Base-by-base conservation (phyloP, 805 yeast species). In the Kregervanrija pseudodelftensis region DNA sequence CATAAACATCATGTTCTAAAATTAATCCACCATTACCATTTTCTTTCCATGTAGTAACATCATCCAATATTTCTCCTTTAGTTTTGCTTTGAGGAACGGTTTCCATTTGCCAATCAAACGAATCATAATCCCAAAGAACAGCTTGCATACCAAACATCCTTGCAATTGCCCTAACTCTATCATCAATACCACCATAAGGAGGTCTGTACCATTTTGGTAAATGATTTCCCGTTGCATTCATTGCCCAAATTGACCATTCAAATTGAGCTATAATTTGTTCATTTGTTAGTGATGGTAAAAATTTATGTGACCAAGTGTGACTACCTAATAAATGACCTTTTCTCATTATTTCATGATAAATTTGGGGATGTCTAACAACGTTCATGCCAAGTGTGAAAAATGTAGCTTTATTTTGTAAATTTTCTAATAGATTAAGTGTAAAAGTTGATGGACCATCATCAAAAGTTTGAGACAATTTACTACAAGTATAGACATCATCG, bases 171-270 rank as follows among this genome's bases (percentile, higher is more conserved):
- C 98, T 69, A 1, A 91, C 84, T 43, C 98, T 69, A 60, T 89
- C 82, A 65, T 91, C 99, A 32, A 87, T 72, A 0, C 95, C 97
- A 1, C 98, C 99, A 59, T 87, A 91, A 1, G 99, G 99, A 0
- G 99, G 99, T 53, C 99, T 75, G 62, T 85, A 91, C 85, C 91
- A 91, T 57, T 82, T 83, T 7, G 99, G 99, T 9, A 85, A 60
- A 56, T 89, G 90, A 28, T 80, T 71, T 0, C 87, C 85, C 0
- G 97, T 89, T 1, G 96, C 96, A 66, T 91, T 90, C 89, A 90
- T 86, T 5, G 97, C 96, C 97, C 97, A 91, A 31, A 88, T 79
- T 1, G 95, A 81, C 99, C 99, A 91, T 63, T 90, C 82, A 34
- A 91, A 66, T 60, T 91, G 95, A 0, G 97, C 95, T 45, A 85